Evolutionary conservation across 2,329 filamentous ascomycete species (phyloP).

Genomic region (Colletotrichum scovillei): DNA sequence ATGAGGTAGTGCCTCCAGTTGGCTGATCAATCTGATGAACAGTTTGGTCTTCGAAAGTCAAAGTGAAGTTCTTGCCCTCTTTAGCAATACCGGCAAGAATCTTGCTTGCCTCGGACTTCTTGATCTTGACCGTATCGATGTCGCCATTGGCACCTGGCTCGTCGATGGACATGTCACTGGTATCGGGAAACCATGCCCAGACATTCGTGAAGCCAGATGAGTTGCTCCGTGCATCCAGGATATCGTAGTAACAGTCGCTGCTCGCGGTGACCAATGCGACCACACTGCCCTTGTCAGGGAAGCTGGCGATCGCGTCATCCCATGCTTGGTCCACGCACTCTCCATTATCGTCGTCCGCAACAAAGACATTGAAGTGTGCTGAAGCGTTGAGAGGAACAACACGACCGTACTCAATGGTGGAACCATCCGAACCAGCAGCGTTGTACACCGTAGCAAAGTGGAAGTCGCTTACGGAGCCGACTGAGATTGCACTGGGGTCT

Average conservation of each 20-base stretch:
- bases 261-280: conserved; percentile 7
- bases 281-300: conserved; percentile 2
- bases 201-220: conserved; percentile 18
- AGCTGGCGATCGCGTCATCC: conserved; percentile 11
- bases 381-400: conserved; percentile 12
- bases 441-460: conserved; percentile 25
- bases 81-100: conserved; percentile 16
- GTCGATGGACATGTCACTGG: conserved; percentile 13
- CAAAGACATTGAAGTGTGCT: conserved; percentile 13
- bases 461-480: conserved; percentile 22
- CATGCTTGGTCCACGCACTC: conserved; percentile 19
- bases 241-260: conserved; percentile 3
- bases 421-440: conserved; percentile 24
- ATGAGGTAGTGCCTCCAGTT: conserved; percentile 14
- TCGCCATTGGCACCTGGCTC: conserved; percentile 6
- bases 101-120: conserved; percentile 19
- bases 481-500: conserved; percentile 14
- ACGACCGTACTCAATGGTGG: conserved; percentile 19
- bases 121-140: conserved; percentile 17
- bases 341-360: conserved; percentile 23
- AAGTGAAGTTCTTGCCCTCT: conserved; percentile 20
- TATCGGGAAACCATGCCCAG: conserved; percentile 23
- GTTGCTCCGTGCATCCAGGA: conserved; percentile 1
- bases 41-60: conserved; percentile 18
- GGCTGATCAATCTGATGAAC: conserved; percentile 26